Evolutionary conservation across 2,329 filamentous ascomycete species (phyloP).

Genomic region (Cladophialophora exuberans): DNA sequence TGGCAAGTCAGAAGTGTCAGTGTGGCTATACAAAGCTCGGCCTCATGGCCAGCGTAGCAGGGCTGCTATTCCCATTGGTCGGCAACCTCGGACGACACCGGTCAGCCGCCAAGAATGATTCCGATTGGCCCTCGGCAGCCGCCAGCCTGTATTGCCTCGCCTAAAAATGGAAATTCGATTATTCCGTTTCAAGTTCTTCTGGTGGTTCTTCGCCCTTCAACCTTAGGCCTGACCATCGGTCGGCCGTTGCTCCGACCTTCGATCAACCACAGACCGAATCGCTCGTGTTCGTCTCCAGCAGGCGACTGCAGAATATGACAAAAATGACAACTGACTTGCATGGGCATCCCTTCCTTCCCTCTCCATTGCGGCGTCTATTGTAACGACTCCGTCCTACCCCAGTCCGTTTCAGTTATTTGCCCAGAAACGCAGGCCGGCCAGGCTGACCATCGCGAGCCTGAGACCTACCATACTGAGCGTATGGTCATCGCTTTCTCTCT

Average conservation of each 20-base stretch:
- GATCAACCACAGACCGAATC: neutral
- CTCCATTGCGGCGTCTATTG: constrained; percentile 18
- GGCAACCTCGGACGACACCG: too few species aligned
- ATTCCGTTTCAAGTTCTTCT: neutral
- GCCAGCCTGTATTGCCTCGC: constrained; percentile 7
- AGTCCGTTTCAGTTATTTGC: constrained; percentile 23
- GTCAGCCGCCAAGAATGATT: constrained; percentile 13
- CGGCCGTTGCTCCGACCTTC: neutral
- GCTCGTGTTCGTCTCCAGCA: neutral
- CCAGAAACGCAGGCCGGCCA: constrained; percentile 4
- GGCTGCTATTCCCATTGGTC: constrained; percentile 11
- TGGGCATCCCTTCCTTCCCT: neutral
- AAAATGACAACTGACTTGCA: constrained; percentile 11
- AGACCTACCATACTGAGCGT: neutral
- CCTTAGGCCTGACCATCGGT: constrained; percentile 6
- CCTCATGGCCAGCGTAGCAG: neutral
- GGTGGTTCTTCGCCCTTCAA: neutral
- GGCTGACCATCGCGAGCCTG: constrained; percentile 19
- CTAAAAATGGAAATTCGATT: constrained; percentile 19
- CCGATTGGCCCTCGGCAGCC: constrained; percentile 20
- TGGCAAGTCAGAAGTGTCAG: constrained; percentile 1
- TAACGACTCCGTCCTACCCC: constrained; percentile 8
- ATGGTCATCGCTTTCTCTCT: constrained; percentile 16
- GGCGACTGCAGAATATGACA: constrained; percentile 11
- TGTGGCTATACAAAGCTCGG: constrained; percentile 19